Evolutionary conservation across 768 basidiomycete species (phyloP).

Genomic region (Panaeolus papilionaceus): DNA sequence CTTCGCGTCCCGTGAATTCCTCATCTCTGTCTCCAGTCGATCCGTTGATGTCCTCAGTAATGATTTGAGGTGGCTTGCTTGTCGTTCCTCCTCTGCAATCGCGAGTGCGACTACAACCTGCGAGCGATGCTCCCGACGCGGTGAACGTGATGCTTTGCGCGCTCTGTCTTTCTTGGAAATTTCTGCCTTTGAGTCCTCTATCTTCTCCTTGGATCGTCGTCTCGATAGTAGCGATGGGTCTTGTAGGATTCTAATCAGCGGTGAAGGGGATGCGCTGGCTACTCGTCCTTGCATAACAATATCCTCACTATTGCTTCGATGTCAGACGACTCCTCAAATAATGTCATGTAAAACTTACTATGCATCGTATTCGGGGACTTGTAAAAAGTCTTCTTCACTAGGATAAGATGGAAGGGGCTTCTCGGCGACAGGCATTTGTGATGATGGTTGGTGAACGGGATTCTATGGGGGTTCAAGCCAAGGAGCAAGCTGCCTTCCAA

Average conservation of each 20-base stretch:
- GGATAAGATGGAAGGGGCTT: conserved; percentile 28
- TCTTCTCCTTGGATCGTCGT: not conserved
- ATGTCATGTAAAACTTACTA: not conserved
- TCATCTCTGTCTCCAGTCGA: conserved; percentile 61
- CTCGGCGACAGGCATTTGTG: conserved; percentile 28
- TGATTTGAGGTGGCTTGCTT: conserved; percentile 59
- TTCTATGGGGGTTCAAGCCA: not conserved
- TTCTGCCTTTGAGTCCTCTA: conserved; percentile 9
- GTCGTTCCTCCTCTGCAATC: conserved; percentile 59
- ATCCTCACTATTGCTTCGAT: conserved; percentile 18
- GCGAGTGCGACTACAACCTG: conserved; percentile 48
- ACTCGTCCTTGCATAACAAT: conserved; percentile 30
- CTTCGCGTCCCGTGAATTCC: conserved; percentile 57
- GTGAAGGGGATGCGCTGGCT: conserved; percentile 33
- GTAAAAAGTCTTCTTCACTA: conserved; percentile 16
- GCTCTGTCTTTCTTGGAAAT: conserved; percentile 15
- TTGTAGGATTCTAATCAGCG: conserved; percentile 29
- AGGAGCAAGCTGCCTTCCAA: not conserved
- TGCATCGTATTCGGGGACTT: conserved; percentile 9
- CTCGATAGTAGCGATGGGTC: conserved; percentile 22
- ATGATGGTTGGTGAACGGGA: not conserved
- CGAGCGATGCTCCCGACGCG: conserved; percentile 43
- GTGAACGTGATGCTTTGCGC: conserved; percentile 44
- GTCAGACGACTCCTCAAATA: not conserved
- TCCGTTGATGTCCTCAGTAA: conserved; percentile 57